Percentiles rank a stretch among this genome's conserved stretches.
Evolutionary conservation across 169 alveolate genomes (phyloP).

Genomic region (Besnoitia besnoiti): DNA sequence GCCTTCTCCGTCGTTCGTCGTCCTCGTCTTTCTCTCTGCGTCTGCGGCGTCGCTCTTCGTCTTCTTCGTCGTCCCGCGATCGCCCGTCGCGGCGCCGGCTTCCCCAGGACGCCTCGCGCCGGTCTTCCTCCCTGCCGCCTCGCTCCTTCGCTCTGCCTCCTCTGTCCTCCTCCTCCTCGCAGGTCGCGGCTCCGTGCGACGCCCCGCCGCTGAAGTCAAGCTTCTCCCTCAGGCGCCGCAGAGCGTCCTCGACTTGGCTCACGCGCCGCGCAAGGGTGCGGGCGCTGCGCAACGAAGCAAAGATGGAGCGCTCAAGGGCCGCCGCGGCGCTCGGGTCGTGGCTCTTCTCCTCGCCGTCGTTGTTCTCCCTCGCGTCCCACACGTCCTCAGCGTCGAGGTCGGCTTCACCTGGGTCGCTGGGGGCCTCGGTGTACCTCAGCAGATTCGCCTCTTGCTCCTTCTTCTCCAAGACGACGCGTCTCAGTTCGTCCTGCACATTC

Average conservation of each 20-base stretch:
- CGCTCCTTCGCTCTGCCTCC: background rate
- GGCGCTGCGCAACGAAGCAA: background rate
- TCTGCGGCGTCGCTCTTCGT: background rate
- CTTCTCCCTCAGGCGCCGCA: background rate
- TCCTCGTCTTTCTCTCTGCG: background rate
- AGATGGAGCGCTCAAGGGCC: background rate
- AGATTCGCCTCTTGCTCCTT: slow-evolving; percentile 43
- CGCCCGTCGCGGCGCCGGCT: background rate
- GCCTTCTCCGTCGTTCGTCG: background rate
- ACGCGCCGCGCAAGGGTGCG: background rate
- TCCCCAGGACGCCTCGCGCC: background rate
- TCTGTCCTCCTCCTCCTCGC: background rate
- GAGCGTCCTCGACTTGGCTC: background rate
- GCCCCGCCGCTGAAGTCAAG: background rate
- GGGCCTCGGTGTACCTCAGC: background rate
- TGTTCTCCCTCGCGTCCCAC: background rate
- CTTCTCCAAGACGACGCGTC: slow-evolving; percentile 39
- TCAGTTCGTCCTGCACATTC: slow-evolving; percentile 33
- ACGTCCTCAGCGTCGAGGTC: background rate
- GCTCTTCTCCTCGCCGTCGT: background rate
- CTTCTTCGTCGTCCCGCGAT: background rate
- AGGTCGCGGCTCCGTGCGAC: background rate
- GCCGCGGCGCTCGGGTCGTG: too few relatives aligned
- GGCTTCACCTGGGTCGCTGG: background rate
- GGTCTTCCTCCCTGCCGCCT: background rate